Base-by-base conservation (phyloP, 306 rosid species). In the Fagus sylvatica region DNA sequence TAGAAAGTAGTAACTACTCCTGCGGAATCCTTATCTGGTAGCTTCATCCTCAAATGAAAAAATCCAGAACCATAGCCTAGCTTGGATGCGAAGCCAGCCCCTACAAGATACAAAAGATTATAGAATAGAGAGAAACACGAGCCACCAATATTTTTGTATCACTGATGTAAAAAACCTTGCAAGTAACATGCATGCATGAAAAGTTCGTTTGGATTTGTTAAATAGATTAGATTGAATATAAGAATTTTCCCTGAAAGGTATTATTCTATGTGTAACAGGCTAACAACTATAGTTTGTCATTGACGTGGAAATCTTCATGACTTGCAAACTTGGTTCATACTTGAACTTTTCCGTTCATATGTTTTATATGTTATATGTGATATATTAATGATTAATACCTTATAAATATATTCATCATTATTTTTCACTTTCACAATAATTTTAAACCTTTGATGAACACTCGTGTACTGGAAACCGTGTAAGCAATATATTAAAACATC, bases 11-110 rank as follows among this genome's bases (percentile, higher is more conserved):
- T 84, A 56, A 89, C 81, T 70, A 87, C 87, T 80, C 93, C 91
- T 3, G 88, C 84, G 65, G 90, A 79, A 62, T 87, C 64, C 46
- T 82, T 85, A 7, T 13, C 41, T n/a, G 91, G 91, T 59, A 89
- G 64, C 77, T 87, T 87, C 72, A 82, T 85, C 82, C 76, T 79
- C 86, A 87, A 0, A 37, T 80, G 71, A 71, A 89, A 85, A 6
- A 82, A 78, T 60, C 93, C 93, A 28, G 91, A 85, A 32, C 81
- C 84, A 17, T 88, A 87, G 32, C 74, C 67, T 81, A 72, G 78
- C 68, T 85, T 85, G 62, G 93, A 87, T 71, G 70, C 84, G 78
- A 89, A 84, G 11, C 91, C 91, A 70, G 89, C 83, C 28, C 92
- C 92, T 84, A 30, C 30, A 33, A 33, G n/a, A 57, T 34, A 13